phyloP scores from a whole-genome alignment of 345 rosid species.

The Hirschfeldia incana region DNA sequence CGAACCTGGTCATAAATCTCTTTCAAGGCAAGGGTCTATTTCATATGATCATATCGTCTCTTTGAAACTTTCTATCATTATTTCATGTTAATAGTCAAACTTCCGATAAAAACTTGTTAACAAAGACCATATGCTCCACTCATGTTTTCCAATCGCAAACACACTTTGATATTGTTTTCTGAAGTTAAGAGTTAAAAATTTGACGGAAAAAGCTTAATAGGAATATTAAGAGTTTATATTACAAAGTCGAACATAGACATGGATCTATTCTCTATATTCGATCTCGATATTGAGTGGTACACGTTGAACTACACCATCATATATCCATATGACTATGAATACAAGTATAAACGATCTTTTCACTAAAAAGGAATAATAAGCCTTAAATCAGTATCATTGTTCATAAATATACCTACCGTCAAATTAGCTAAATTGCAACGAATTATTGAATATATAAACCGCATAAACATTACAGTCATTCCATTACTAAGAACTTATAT shows the following conservation, averaged over 20 bases:
- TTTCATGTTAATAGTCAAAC: slow-evolving; percentile 33
- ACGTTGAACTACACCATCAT: slow-evolving; percentile 28
- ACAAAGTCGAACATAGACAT: slow-evolving; percentile 23
- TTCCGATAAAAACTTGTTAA: slow-evolving; percentile 15
- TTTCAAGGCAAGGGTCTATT: slow-evolving; percentile 20
- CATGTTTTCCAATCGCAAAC: slow-evolving; percentile 27
- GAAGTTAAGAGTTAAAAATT: not conserved
- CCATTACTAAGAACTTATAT: slow-evolving; percentile 31
- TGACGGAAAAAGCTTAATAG: not conserved
- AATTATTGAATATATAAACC: slow-evolving; percentile 26
- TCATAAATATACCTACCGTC: slow-evolving; percentile 15
- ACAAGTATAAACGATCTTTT: slow-evolving; percentile 7
- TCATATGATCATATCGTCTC: slow-evolving; percentile 35
- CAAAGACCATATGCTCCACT: slow-evolving; percentile 27
- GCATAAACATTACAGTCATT: slow-evolving; percentile 32
- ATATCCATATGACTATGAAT: slow-evolving; percentile 8
- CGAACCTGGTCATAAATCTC: slow-evolving; percentile 25
- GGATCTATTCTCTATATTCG: slow-evolving; percentile 21
- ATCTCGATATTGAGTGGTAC: slow-evolving; percentile 31
- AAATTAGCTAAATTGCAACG: slow-evolving; percentile 16
- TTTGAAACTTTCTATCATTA: slow-evolving; percentile 19
- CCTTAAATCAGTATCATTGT: not conserved
- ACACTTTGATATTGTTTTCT: not conserved
- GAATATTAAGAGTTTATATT: slow-evolving; percentile 20
- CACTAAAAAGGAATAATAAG: not conserved